Evolutionary conservation across 2,329 filamentous ascomycete genomes (phyloP).

Genomic region (Ilyonectria mors-panacis): DNA sequence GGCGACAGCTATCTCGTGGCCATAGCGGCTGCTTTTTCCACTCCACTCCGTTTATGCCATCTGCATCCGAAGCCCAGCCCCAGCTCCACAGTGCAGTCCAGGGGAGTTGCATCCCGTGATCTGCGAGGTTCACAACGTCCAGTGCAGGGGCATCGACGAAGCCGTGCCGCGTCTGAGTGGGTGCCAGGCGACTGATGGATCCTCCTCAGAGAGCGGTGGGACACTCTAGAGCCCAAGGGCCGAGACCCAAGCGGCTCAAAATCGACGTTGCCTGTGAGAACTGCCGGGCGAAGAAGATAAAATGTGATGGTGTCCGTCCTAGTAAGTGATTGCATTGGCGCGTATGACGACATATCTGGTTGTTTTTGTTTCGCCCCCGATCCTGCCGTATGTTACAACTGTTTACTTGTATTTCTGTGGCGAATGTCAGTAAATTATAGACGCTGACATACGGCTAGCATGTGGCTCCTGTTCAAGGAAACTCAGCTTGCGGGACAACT

Average conservation of each 20-base stretch:
- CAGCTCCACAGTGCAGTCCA: not conserved
- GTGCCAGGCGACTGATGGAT: conserved; percentile 24
- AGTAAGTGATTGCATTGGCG: conserved; percentile 41
- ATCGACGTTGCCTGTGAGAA: conserved; percentile 61
- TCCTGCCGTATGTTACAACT: not conserved
- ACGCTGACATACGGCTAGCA: conserved; percentile 37
- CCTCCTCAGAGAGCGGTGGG: conserved; percentile 27
- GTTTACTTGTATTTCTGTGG: not conserved
- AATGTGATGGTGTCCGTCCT: conserved; percentile 59
- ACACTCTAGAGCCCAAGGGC: conserved; percentile 12
- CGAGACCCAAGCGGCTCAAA: conserved; percentile 57
- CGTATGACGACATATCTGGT: not conserved
- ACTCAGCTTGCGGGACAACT: conserved; percentile 47
- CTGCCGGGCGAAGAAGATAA: conserved; percentile 59
- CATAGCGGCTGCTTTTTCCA: not conserved
- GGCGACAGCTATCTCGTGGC: conserved; percentile 3
- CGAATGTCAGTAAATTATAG: not conserved
- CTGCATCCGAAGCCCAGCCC: not conserved
- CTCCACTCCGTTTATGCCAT: not conserved
- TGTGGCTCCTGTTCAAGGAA: conserved; percentile 53
- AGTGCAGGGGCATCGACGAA: not conserved
- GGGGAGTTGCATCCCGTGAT: not conserved
- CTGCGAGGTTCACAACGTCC: not conserved
- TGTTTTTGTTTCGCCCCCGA: not conserved
- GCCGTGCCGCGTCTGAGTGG: not conserved